Percentiles rank a stretch among this genome's conserved stretches.
phyloP scores from a whole-genome alignment of 345 rosid species.

The Linum trigynum region DNA sequence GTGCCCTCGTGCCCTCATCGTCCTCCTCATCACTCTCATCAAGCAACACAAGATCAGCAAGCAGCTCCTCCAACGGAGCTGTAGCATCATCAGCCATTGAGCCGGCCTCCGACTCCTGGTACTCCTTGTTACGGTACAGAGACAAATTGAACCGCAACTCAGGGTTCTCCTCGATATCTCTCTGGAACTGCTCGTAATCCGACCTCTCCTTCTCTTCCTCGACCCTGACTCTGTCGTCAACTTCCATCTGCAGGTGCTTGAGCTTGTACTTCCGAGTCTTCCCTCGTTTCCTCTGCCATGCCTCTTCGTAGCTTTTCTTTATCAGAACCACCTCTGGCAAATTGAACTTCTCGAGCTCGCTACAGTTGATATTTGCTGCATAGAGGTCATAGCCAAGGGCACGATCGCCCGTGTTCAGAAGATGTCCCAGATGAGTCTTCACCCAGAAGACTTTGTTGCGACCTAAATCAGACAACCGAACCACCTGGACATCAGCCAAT shows the following conservation, averaged over 20 bases:
- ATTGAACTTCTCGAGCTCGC: constrained; percentile 37
- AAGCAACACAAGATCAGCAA: constrained; percentile 44
- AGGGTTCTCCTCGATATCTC: constrained; percentile 51
- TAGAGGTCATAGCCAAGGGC: constrained; percentile 47
- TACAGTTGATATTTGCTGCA: constrained; percentile 41
- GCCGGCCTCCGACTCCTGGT: constrained; percentile 51
- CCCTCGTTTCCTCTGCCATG: constrained; percentile 36
- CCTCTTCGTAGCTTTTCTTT: constrained; percentile 54
- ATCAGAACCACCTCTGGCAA: constrained; percentile 44
- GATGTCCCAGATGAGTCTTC: constrained; percentile 46
- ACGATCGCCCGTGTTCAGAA: constrained; percentile 45
- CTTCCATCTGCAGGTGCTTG: constrained; percentile 41
- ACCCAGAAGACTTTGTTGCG: constrained; percentile 33
- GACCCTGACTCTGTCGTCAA: constrained; percentile 37
- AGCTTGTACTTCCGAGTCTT: constrained; percentile 36
- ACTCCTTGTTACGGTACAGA: constrained; percentile 38
- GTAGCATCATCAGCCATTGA: constrained; percentile 45
- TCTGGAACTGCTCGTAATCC: constrained; percentile 47
- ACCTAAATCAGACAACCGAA: constrained; percentile 42
- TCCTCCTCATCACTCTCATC: constrained; percentile 25
- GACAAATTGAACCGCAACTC: constrained; percentile 43
- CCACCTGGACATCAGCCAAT: constrained; percentile 40
- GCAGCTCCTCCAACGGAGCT: constrained; percentile 43
- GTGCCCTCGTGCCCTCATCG: constrained; percentile 32
- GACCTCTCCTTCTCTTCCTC: constrained; percentile 32